Percentiles rank a stretch among this genome's conserved stretches.
phyloP scores from a whole-genome alignment of 495 filamentous ascomycete species.

The Aspergillus kassunensis region DNA sequence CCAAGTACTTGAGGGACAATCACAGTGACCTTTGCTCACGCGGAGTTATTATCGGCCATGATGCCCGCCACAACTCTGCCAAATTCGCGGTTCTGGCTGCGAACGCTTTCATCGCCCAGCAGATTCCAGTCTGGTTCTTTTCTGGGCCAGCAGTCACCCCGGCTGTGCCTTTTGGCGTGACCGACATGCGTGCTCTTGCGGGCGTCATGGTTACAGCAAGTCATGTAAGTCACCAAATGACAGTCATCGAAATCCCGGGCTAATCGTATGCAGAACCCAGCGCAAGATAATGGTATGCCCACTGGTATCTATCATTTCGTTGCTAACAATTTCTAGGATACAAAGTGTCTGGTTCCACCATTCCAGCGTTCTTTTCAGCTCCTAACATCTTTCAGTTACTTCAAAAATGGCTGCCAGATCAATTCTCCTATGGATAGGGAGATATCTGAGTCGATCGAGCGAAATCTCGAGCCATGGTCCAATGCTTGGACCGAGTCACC shows the following conservation, averaged over 20 bases:
- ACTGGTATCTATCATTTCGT: not conserved
- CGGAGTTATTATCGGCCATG: conserved; percentile 63
- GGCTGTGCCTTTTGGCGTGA: conserved; percentile 64
- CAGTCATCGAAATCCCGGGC: conserved; percentile 6
- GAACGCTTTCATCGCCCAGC: conserved; percentile 58
- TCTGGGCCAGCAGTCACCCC: conserved; percentile 57
- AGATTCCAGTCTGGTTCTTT: conserved; percentile 61
- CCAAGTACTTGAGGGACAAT: conserved; percentile 52
- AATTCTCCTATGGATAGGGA: conserved; percentile 59
- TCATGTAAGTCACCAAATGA: conserved; percentile 39
- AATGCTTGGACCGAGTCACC: conserved; percentile 48
- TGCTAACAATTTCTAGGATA: conserved; percentile 42
- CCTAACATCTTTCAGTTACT: conserved; percentile 44
- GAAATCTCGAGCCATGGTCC: conserved; percentile 53
- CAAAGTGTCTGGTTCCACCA: conserved; percentile 51
- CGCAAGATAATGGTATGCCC: conserved; percentile 57
- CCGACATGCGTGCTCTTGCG: conserved; percentile 51
- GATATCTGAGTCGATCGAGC: conserved; percentile 57
- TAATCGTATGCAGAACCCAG: conserved; percentile 51
- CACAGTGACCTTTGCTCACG: conserved; percentile 34
- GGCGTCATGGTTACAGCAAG: conserved; percentile 73
- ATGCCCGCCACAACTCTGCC: conserved; percentile 64
- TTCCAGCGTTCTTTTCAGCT: conserved; percentile 2
- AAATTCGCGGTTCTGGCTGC: conserved; percentile 62
- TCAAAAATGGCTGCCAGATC: conserved; percentile 66